Percentiles rank a stretch among this genome's conserved stretches.
Evolutionary conservation across 176 grass and related monocot genomes (phyloP).

Genomic region (Juncus effusus): DNA sequence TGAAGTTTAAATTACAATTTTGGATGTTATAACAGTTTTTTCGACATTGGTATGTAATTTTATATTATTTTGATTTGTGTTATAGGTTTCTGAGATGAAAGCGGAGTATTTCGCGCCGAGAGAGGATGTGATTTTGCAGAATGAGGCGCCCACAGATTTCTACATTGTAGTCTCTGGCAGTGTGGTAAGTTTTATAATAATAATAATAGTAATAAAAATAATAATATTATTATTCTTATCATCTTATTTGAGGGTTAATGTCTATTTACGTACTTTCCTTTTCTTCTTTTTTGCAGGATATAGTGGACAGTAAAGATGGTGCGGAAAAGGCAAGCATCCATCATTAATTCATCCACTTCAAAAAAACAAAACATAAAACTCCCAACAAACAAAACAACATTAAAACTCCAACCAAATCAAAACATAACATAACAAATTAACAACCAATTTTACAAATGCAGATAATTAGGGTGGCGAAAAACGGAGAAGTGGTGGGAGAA

Average conservation of each 20-base stretch:
- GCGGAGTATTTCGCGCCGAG: conserved; percentile 97
- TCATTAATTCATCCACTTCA: conserved; percentile 9
- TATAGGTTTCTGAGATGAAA: conserved; percentile 96
- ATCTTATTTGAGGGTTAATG: not conserved
- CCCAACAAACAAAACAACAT: conserved; percentile 25
- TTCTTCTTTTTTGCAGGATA: conserved; percentile 55
- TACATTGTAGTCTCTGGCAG: conserved; percentile 87
- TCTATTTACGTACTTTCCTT: conserved; percentile 25
- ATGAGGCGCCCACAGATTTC: conserved; percentile 97
- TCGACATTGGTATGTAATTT: no score
- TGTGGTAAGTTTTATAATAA: conserved; percentile 39
- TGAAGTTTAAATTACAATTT: not conserved
- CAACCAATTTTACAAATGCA: conserved; percentile 19
- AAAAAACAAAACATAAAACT: conserved; percentile 18
- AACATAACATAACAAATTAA: no score
- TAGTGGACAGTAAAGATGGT: conserved; percentile 48
- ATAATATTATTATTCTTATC: conserved; percentile 23
- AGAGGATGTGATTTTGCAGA: conserved; percentile 96
- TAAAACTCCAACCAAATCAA: not conserved
- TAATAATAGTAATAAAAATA: not conserved
- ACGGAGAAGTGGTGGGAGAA: conserved; percentile 88
- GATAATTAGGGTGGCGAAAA: conserved; percentile 40
- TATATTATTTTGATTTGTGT: not conserved
- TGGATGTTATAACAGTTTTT: not conserved
- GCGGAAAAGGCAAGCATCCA: conserved; percentile 53